Base-by-base conservation (phyloP, 2,329 filamentous ascomycete genomes). In the Hymenoscyphus linearis region DNA sequence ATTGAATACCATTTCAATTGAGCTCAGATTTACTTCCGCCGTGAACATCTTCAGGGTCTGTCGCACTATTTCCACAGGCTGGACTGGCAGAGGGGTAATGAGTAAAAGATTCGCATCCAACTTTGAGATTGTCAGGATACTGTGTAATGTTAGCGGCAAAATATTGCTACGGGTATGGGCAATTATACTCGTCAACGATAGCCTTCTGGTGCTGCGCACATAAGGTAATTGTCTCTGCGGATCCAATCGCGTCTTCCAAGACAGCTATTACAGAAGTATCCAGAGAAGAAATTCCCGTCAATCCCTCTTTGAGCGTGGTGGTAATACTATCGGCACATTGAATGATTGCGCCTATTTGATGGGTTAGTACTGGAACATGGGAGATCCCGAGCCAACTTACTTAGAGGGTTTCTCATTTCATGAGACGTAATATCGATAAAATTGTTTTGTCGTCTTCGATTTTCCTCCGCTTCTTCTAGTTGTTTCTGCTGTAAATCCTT, bases 401-500 rank as follows among this genome's bases (percentile, higher is more conserved):
- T 83, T 78, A 54, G 84, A 66, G 88, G 89, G 66, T 91, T 92
- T 25, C 88, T 83, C 85, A 90, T 88, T 69, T 90, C 87, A 73
- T 90, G 87, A 65, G 62, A 86, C 1, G 86, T 89, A 52, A 89
- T 88, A 68, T 89, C 86, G 66, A 89, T 89, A 68, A 89, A 89
- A 66, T 88, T 88, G 67, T 85, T 83, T 66, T 85, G 82, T 62
- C 88, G 85, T 35, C 84, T 80, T 73, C 93, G 93, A 61, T 91
- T 81, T 71, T 93, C 88, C 2, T 92, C 84, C 0, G 90, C 91
- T 72, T 95, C 90, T 68, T 92, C 84, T 67, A 90, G 86, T 62
- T 90, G 85, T 55, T 86, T 82, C 66, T 83, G 89, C 73, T 95
- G 90, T 34, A 91, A 84, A 55, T 86, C 82, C 55, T 81, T 79